Base-by-base conservation (phyloP, 2,329 filamentous ascomycete genomes). In the Seiridium unicorne region DNA sequence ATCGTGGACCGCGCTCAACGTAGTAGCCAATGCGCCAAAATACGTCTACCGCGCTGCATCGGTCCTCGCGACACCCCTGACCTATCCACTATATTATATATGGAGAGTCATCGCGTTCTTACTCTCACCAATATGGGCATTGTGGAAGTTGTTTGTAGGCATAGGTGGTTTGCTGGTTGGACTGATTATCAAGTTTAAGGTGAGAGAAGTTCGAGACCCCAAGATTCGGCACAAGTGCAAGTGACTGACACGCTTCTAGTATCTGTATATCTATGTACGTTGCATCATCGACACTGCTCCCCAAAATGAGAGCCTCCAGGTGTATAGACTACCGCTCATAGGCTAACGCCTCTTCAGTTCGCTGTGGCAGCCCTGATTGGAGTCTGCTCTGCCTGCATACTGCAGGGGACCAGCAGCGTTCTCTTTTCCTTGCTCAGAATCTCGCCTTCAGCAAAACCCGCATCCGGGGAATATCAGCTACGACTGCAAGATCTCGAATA, bases 251-350 rank as follows among this genome's bases (percentile, higher is more conserved):
- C 1, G 18, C 44, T 55, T 38, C 57, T 49, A 73, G 71, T 70
- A 70, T 59, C 62, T 73, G 9, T 73, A 72, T 49, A 66, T 71
- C 57, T 73, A 68, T 55, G 71, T 73, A 72, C 69, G 71, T 61
- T 6, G 13, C 26, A 44, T 44, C 6, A 34, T 0, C 9, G n/a
- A 35, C 31, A 11, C 42, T 11, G 32, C 44, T 55, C 49, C 57
- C 53, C 18, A 8, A 7, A 42, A 8, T 42, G 38, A 42, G 38
- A 42, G 7, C 13, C 13, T 42, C 38, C 13, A 13, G 7, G 38
- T 7, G 7, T 7, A 7, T 42, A 13, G 13, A 42, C 38, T 42
- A 42, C 7, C 13, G 38, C 38, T 42, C 13, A 26, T 26, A 26
- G 18, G 18, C 18, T 26, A 26, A 26, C 18, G 38, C 38, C 13